These are phyloP conservation scores for Linum lewisii DNA, from an alignment of 345 rosid species.

Conservation along the genomic window DNA sequence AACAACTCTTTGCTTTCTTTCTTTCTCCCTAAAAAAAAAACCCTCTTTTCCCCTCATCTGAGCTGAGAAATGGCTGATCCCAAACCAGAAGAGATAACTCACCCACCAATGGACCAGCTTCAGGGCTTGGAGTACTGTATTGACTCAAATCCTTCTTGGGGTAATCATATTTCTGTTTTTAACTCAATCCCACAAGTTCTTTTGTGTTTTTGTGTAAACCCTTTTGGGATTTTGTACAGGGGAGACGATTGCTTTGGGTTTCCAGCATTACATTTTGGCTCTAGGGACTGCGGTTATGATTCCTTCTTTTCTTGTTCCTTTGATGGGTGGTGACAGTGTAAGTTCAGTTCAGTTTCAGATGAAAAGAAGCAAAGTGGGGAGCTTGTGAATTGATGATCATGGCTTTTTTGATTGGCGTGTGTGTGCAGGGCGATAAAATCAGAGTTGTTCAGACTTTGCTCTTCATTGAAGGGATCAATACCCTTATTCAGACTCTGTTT, in stretches of 20 bases:
- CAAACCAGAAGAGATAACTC: constrained; percentile 81
- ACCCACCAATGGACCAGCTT: constrained; percentile 96
- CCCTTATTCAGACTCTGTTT: constrained; percentile 83
- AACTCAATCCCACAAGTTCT: no score
- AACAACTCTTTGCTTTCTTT: neutral
- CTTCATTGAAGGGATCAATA: constrained; percentile 84
- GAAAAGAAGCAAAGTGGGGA: neutral
- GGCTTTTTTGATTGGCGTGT: constrained; percentile 7
- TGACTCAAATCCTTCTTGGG: constrained; percentile 99
- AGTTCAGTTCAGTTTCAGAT: constrained; percentile 17
- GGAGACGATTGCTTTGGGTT: constrained; percentile 88
- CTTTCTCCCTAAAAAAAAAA: neutral
- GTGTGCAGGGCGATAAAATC: constrained; percentile 88
- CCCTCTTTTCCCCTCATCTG: neutral
- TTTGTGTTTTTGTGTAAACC: neutral
- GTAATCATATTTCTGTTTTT: constrained; percentile 22
- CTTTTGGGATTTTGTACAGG: constrained; percentile 34
- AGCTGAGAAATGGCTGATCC: constrained; percentile 51
- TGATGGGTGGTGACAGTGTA: constrained; percentile 93
- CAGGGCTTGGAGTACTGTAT: constrained; percentile 97
- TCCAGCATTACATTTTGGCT: constrained; percentile 91
- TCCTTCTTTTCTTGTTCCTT: constrained; percentile 91
- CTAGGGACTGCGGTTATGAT: constrained; percentile 99
- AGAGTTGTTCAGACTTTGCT: constrained; percentile 90
- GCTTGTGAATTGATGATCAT: neutral